Evolutionary conservation across 1,284 basidiomycete species (phyloP), one percentile per base, ranked within the genome.

Genomic region (Rhodotorula sp.): DNA sequence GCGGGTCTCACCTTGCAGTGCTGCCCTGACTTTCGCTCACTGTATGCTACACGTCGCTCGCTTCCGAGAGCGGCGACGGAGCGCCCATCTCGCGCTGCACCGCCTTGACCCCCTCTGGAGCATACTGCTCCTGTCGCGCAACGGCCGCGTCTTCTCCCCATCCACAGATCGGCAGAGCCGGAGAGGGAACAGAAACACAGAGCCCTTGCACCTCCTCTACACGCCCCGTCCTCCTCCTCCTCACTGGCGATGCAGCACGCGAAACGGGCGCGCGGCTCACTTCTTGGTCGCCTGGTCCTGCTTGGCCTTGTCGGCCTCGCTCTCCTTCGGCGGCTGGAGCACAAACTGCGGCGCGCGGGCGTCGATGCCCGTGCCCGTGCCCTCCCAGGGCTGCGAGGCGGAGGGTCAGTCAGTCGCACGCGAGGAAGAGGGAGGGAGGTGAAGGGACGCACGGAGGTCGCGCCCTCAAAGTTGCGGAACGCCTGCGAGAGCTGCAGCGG

Each of bases 401-500:
- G 32, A 27, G 2, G 4, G 27, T 39, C 29, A 12, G 54, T 55
- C 39, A 71, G 41, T 25, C 34, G 60, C 44, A 37, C 1, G 7
- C 7, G 7, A 22, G 21, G 32, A 27, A 27, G 25, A 50, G 29
- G n/a, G 6, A 55, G 13, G 21, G 13, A 12, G 9, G 39, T 8
- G 19, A 13, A 3, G 3, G 0, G 36, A 66, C 75, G 56, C 41
- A 74, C 69, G 34, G 72, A 75, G 19, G 69, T 78, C 36, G 73
- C 73, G 17, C 71, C 89, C 80, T 94, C 93, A 81, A 98, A 98
- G 86, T 98, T 97, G 69, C 96, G 88, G 89, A 97, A 99, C 56
- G 96, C 96, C 83, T 99, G 97, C 17, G 95, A 95, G 76, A 99
- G 87, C 82, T 99, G 97, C 68, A 99, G 85, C 39, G 97, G 97